Conservation (phyloP, 75 land plant species). For the Sequoia sempervirens region DNA sequence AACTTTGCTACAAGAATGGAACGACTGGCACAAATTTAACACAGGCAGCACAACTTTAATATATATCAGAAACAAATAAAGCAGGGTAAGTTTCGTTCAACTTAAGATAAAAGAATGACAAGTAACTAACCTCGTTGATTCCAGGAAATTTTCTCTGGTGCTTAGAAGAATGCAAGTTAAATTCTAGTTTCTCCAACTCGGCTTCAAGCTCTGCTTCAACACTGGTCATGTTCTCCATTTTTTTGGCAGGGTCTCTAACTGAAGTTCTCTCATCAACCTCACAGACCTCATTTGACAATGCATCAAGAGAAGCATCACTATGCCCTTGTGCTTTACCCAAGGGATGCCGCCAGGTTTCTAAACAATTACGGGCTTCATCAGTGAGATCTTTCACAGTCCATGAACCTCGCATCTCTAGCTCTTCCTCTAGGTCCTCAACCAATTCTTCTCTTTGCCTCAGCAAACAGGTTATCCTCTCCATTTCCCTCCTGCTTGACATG, state of each 20-base stretch:
- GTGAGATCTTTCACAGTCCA: constrained; percentile 51
- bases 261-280: constrained; percentile 9
- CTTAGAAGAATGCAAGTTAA: constrained; percentile 36
- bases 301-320: background rate
- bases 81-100: background rate
- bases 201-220: constrained; percentile 90
- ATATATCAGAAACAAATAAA: background rate
- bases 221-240: constrained; percentile 45
- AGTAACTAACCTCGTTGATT: constrained; percentile 34
- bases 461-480: constrained; percentile 47
- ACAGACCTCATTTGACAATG: background rate
- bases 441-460: constrained; percentile 58
- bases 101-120: background rate
- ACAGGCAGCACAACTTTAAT: background rate
- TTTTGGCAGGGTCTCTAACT: constrained; percentile 6
- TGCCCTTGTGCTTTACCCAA: background rate
- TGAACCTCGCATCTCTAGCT: constrained; percentile 63
- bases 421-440: constrained; percentile 76
- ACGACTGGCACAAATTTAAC: background rate
- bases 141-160: constrained; percentile 28
- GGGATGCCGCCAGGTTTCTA: constrained; percentile 7
- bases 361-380: constrained; percentile 13
- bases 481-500: constrained; percentile 40
- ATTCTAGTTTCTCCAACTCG: constrained; percentile 73
- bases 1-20: background rate